phyloP scores from a whole-genome alignment of 2,329 filamentous ascomycete genomes.

The Sporothrix pallida region DNA sequence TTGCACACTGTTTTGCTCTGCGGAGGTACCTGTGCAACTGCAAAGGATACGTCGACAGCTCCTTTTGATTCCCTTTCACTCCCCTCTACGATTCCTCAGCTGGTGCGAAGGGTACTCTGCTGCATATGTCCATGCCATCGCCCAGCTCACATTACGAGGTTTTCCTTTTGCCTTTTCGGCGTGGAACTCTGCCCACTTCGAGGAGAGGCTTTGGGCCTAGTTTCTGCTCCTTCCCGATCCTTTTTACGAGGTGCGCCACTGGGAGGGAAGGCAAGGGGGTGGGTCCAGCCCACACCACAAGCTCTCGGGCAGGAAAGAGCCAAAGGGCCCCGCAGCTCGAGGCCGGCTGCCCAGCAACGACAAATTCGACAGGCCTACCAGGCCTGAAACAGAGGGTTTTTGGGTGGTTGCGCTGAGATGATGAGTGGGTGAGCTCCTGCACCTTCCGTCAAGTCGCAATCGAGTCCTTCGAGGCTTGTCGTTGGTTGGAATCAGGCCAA shows the following conservation, averaged over 20 bases:
- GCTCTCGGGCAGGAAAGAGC: conserved; percentile 2
- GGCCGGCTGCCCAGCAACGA: conserved; percentile 34
- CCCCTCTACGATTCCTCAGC: not conserved
- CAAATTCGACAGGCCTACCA: conserved; percentile 3
- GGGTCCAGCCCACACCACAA: conserved; percentile 13
- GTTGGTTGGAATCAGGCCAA: conserved; percentile 8
- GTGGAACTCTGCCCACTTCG: not conserved
- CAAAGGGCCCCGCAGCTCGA: conserved; percentile 15
- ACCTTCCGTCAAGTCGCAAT: conserved; percentile 11
- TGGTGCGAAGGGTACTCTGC: conserved; percentile 4
- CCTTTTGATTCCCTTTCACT: not conserved
- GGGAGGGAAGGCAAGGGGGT: conserved; percentile 24
- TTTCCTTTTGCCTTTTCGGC: conserved; percentile 4
- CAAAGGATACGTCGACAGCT: not conserved
- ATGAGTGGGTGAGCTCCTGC: not conserved
- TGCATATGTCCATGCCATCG: not conserved
- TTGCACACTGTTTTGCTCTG: not conserved
- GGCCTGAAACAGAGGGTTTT: conserved; percentile 12
- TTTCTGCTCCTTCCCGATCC: conserved; percentile 23
- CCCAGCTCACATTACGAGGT: conserved; percentile 16
- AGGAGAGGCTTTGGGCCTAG: conserved; percentile 6
- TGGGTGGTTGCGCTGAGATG: conserved; percentile 15
- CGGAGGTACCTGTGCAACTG: not conserved
- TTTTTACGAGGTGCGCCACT: conserved; percentile 25
- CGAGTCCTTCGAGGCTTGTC: not conserved